These are phyloP conservation scores for Aspergillus nidulans DNA, from an alignment of 495 filamentous ascomycete species.

Conservation along the genomic window DNA sequence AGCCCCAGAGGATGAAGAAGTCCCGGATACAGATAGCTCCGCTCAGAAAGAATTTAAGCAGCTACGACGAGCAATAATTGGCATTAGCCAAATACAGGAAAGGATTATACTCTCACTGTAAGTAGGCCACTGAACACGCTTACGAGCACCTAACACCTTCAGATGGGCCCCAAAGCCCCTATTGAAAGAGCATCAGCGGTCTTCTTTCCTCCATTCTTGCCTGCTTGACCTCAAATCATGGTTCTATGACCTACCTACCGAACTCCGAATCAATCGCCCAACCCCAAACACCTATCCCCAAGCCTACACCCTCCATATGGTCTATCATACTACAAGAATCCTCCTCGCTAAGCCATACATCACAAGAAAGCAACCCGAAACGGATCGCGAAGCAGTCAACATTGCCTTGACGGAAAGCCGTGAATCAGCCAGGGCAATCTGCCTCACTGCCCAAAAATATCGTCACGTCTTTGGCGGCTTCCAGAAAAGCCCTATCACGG, in stretches of 20 bases:
- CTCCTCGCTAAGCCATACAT: slow-evolving; percentile 3
- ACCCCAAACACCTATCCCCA: neutral
- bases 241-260: neutral
- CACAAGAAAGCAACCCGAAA: neutral
- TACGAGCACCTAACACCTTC: neutral
- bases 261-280: slow-evolving; percentile 1
- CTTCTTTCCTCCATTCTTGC: neutral
- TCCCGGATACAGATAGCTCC: neutral
- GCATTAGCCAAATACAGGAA: neutral
- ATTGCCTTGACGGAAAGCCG: neutral
- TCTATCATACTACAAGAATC: slow-evolving; percentile 7
- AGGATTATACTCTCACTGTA: slow-evolving; percentile 4
- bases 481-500: slow-evolving; percentile 24
- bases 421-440: neutral
- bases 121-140: neutral
- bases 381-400: neutral
- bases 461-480: slow-evolving; percentile 26
- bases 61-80: neutral
- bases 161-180: neutral
- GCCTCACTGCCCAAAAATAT: slow-evolving; percentile 19
- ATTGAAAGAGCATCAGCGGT: neutral
- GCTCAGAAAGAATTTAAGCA: neutral
- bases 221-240: neutral
- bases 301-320: slow-evolving; percentile 8
- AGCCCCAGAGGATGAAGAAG: neutral